Conservation (phyloP, 495 filamentous ascomycete species). For the Hamigera avellanea region DNA sequence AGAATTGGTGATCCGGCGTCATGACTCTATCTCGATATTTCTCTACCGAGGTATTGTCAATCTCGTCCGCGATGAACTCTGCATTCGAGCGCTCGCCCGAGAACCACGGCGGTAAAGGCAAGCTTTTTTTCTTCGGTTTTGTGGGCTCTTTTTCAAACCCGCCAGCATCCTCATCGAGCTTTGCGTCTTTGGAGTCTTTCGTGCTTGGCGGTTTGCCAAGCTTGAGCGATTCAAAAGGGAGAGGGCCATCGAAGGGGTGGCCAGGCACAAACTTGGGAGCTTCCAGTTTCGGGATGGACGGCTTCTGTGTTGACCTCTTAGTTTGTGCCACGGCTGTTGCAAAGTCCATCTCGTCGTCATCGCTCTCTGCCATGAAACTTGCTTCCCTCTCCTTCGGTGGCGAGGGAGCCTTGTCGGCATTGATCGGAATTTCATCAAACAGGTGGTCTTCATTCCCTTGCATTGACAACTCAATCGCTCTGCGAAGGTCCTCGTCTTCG, state of each 20-base stretch:
- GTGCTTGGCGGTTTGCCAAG: constrained; percentile 43
- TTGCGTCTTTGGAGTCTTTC: constrained; percentile 8
- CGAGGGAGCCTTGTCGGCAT: constrained; percentile 10
- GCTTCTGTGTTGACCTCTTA: constrained; percentile 19
- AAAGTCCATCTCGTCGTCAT: constrained; percentile 35
- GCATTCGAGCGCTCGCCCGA: constrained; percentile 18
- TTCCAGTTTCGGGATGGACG: constrained; percentile 5
- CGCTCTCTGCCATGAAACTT: constrained; percentile 19
- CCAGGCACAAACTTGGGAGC: not conserved
- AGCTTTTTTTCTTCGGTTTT: constrained; percentile 38
- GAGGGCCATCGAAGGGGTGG: constrained; percentile 52
- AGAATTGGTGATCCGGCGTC: constrained; percentile 22
- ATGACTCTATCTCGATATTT: constrained; percentile 10
- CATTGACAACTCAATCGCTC: constrained; percentile 77
- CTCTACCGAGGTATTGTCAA: constrained; percentile 12
- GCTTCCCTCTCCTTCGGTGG: constrained; percentile 6
- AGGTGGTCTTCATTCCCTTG: constrained; percentile 17
- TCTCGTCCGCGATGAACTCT: constrained; percentile 24
- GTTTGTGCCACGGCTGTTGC: constrained; percentile 30
- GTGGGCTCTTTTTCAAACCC: constrained; percentile 51
- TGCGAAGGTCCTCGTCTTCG: constrained; percentile 67
- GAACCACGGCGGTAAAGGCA: constrained; percentile 83
- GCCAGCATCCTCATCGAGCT: constrained; percentile 45
- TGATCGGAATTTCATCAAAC: constrained; percentile 23
- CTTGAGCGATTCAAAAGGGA: constrained; percentile 82